These are phyloP conservation scores for Lotus japonicus DNA, from an alignment of 306 rosid genomes.

Conservation along the genomic window DNA sequence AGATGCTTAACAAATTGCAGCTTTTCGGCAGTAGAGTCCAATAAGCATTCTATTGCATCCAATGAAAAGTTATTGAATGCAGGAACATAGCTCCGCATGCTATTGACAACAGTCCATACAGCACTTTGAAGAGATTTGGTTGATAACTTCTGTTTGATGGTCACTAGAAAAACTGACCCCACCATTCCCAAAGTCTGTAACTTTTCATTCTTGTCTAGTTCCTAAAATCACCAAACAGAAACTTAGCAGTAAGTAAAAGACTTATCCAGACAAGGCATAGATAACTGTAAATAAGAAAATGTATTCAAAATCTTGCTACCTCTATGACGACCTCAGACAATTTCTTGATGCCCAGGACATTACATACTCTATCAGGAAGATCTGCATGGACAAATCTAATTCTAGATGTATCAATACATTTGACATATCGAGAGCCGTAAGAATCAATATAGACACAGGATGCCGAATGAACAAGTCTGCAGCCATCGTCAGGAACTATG, in stretches of 20 bases:
- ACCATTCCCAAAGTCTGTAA: slow-evolving; percentile 50
- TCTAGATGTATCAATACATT: slow-evolving; percentile 74
- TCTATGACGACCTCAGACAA: slow-evolving; percentile 79
- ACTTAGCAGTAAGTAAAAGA: slow-evolving; percentile 28
- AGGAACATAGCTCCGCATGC: slow-evolving; percentile 66
- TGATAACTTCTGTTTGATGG: slow-evolving; percentile 62
- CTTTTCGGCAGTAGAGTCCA: slow-evolving; percentile 67
- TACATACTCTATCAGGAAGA: slow-evolving; percentile 79
- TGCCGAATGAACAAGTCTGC: slow-evolving; percentile 85
- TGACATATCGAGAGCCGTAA: slow-evolving; percentile 76
- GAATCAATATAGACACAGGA: slow-evolving; percentile 84
- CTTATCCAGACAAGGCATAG: background rate
- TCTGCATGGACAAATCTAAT: slow-evolving; percentile 85
- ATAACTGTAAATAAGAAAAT: slow-evolving; percentile 6
- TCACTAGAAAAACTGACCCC: slow-evolving; percentile 45
- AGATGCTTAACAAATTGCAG: slow-evolving; percentile 78
- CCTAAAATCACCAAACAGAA: slow-evolving; percentile 49
- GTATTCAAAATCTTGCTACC: slow-evolving; percentile 44
- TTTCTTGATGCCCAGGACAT: slow-evolving; percentile 61
- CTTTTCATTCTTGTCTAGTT: slow-evolving; percentile 60
- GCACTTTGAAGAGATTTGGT: slow-evolving; percentile 79
- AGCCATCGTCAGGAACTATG: slow-evolving; percentile 87
- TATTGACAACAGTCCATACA: slow-evolving; percentile 67
- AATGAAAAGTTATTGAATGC: slow-evolving; percentile 40
- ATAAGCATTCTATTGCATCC: slow-evolving; percentile 35